Evolutionary conservation across 306 rosid species (phyloP), one percentile per base, ranked within the genome.

Genomic region (Cicer bijugum): DNA sequence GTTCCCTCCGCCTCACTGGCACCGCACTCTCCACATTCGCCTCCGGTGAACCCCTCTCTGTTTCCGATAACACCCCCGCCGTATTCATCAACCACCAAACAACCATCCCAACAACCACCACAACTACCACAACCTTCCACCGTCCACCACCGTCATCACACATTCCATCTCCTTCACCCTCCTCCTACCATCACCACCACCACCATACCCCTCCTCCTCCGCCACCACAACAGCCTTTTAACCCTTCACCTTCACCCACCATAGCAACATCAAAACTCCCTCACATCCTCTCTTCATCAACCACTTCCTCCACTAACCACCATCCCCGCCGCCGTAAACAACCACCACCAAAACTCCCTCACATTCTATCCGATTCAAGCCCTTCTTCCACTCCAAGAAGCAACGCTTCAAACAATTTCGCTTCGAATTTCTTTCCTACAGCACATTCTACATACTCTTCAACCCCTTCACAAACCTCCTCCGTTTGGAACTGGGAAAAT

Each of bases 401-500:
- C 79, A 85, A 84, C 42, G 64, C 68, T 8, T 88, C 95, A 0
- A 84, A 79, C 69, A 69, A 48, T 42, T 87, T 91, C 55, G 69
- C 83, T 45, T 20, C 84, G 0, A 61, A 72, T 46, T 77, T 80
- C 39, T 85, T 82, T 50, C 94, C 96, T 16, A 86, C 92, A 1
- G 97, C 89, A 1, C 81, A 85, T 47, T 91, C 96, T 44, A 91
- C 86, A 12, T 95, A 95, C 75, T 88, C 97, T 4, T 76, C 88
- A 10, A 95, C 99, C 7, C 99, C 97, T 45, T 95, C 99, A 2
- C 99, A 91, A 84, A 79, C 97, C 12, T 95, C 97, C 10, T 90
- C 99, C 0, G 65, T 90, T 17, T 95, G 99, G 99, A 95, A 95
- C 79, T 95, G 99, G 99, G 99, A 95, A 46, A 95, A 88, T 40